phyloP scores from a whole-genome alignment of 129 eudicot genomes.

The Ambrosia trifida region DNA sequence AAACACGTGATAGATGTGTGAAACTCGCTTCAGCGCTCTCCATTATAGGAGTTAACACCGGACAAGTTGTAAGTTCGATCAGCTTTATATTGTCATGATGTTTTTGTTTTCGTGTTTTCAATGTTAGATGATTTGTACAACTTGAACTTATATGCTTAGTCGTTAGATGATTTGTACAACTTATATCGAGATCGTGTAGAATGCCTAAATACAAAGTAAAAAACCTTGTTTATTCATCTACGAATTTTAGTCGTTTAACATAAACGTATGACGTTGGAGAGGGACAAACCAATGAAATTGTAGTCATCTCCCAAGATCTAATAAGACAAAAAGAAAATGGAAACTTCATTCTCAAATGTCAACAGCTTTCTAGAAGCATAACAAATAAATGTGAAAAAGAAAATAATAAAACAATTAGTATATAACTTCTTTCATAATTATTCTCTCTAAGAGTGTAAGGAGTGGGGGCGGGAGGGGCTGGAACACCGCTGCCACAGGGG shows the following conservation, averaged over 20 bases:
- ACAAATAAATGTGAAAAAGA: too few relatives aligned
- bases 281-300: neutral
- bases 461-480: too few relatives aligned
- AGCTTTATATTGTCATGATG: neutral
- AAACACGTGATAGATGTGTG: constrained; percentile 47
- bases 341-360: neutral
- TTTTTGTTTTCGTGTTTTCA: neutral
- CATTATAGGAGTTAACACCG: constrained; percentile 23
- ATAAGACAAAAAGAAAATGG: neutral
- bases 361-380: neutral
- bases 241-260: neutral
- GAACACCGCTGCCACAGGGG: too few relatives aligned
- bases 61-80: constrained; percentile 45
- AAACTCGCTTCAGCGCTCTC: constrained; percentile 55
- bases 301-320: neutral
- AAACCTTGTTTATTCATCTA: neutral
- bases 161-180: neutral
- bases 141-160: too few relatives aligned
- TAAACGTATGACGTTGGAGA: neutral
- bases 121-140: neutral
- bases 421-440: too few relatives aligned
- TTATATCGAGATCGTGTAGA: neutral
- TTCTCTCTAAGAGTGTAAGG: too few relatives aligned
- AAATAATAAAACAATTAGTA: too few relatives aligned
- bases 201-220: neutral